Percentiles rank a stretch among this genome's conserved stretches.
Evolutionary conservation across 2,329 filamentous ascomycete genomes (phyloP).

Genomic region (Colletotrichum horii): DNA sequence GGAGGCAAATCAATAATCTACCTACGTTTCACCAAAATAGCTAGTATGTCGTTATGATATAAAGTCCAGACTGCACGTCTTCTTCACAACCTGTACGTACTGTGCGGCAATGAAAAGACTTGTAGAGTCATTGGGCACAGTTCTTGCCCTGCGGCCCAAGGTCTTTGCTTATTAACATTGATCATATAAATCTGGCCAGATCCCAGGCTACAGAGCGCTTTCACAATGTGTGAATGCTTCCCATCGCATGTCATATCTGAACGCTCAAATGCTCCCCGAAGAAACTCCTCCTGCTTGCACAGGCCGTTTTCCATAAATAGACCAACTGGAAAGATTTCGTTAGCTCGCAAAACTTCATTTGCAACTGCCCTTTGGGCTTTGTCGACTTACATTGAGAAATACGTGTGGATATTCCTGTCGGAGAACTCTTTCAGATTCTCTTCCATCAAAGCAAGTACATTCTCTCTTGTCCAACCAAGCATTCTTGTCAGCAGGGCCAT

Average conservation of each 20-base stretch:
- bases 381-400: conserved; percentile 1
- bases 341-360: background rate
- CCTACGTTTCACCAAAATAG: background rate
- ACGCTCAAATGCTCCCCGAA: background rate
- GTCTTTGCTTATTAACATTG: background rate
- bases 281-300: background rate
- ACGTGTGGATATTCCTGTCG: conserved; percentile 27
- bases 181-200: background rate
- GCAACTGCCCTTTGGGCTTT: background rate
- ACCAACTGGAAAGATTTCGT: background rate
- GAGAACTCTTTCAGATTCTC: conserved; percentile 28
- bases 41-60: background rate
- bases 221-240: background rate
- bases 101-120: background rate
- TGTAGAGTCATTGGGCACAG: background rate
- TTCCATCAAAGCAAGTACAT: conserved; percentile 26
- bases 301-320: background rate
- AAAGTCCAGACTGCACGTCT: background rate
- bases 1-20: background rate
- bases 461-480: conserved; percentile 26
- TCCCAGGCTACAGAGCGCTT: background rate
- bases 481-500: conserved; percentile 30
- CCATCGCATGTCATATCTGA: background rate
- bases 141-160: background rate
- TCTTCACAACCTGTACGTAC: background rate